Evolutionary conservation across 208 protist species (phyloP).

Genomic region (Tritrichomonas foetus): DNA sequence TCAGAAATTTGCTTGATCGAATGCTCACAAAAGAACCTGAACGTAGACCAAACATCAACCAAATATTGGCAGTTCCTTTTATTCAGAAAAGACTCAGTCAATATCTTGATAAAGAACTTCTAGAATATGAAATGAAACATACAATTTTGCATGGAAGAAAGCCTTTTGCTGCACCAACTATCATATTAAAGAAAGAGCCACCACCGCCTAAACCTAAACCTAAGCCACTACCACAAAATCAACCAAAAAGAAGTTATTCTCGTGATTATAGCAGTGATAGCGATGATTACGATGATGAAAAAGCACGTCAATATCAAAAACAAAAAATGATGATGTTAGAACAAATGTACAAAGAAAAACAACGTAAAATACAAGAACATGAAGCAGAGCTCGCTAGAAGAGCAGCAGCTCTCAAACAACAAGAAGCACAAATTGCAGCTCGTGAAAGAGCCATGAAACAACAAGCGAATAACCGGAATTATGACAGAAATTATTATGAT

Average conservation of each 20-base stretch:
- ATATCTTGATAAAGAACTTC: background rate
- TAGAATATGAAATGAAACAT: conserved; percentile 30
- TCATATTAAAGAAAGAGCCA: background rate
- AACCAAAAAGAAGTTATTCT: background rate
- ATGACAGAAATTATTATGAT: no score
- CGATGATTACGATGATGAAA: background rate
- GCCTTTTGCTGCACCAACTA: conserved; percentile 13
- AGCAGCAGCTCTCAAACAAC: background rate
- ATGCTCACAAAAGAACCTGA: conserved; percentile 36
- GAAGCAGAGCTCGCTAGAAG: background rate
- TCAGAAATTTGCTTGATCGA: background rate
- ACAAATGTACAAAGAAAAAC: background rate
- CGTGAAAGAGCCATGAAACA: background rate
- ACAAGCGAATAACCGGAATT: no score
- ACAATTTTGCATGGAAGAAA: background rate
- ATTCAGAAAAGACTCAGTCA: background rate
- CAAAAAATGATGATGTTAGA: background rate
- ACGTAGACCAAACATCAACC: conserved; percentile 19
- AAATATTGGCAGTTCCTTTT: conserved; percentile 4
- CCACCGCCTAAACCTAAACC: background rate
- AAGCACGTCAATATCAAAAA: background rate
- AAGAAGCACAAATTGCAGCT: background rate
- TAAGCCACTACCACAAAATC: no score
- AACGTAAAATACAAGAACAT: background rate
- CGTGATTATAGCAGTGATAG: no score